Evolutionary conservation across 1,284 basidiomycete genomes (phyloP).

Genomic region (Microbotryum silenes-acaulis): DNA sequence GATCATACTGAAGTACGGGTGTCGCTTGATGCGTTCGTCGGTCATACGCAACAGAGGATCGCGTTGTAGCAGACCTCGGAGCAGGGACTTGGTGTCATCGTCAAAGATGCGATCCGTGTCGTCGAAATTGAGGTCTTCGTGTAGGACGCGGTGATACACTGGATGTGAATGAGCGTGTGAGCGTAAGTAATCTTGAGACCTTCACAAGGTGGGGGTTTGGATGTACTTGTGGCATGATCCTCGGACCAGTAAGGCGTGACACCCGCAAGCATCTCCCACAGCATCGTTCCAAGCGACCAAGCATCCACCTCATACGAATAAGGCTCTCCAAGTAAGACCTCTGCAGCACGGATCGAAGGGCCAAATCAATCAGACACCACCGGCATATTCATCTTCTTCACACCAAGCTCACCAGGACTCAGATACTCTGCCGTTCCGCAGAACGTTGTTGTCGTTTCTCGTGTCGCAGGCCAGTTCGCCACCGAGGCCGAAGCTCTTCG

Average conservation of each 20-base stretch:
- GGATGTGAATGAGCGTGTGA: neutral
- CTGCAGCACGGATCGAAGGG: neutral
- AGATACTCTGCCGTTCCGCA: constrained; percentile 77
- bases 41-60: constrained; percentile 83
- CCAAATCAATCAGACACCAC: neutral
- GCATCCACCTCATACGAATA: constrained; percentile 95
- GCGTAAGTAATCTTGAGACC: neutral
- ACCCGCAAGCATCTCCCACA: constrained; percentile 88
- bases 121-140: constrained; percentile 79
- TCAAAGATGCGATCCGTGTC: constrained; percentile 67
- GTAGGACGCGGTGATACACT: constrained; percentile 80
- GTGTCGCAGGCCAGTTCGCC: constrained; percentile 15
- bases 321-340: constrained; percentile 76
- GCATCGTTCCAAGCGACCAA: constrained; percentile 96
- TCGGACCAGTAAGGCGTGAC: constrained; percentile 86
- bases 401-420: constrained; percentile 39
- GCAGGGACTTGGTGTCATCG: constrained; percentile 86
- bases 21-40: constrained; percentile 84
- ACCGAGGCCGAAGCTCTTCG: constrained; percentile 21
- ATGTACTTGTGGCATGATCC: constrained; percentile 68
- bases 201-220: neutral
- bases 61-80: constrained; percentile 84
- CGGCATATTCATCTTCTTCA: neutral
- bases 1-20: constrained; percentile 94
- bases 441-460: constrained; percentile 33